These are phyloP conservation scores for Aristolochia contorta DNA, from an alignment of 164 flowering plant species.

Conservation along the genomic window DNA sequence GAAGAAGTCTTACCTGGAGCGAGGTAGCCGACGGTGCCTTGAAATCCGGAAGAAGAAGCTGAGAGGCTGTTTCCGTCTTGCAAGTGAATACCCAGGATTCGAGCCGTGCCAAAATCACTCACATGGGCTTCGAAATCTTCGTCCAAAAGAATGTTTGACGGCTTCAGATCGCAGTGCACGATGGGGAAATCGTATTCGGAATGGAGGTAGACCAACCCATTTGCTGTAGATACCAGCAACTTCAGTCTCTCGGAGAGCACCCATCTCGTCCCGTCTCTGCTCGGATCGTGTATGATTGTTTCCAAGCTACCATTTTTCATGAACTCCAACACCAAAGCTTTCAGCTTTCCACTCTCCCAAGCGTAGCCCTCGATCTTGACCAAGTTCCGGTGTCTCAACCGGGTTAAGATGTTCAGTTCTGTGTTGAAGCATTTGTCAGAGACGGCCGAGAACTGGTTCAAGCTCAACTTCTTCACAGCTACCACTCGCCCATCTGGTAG, in stretches of 20 bases:
- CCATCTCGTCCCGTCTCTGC: constrained; percentile 33
- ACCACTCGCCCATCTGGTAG: constrained; percentile 37
- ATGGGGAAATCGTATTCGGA: constrained; percentile 56
- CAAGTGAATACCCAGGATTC: constrained; percentile 56
- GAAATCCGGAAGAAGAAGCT: constrained; percentile 48
- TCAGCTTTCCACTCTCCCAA: constrained; percentile 67
- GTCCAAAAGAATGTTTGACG: constrained; percentile 70
- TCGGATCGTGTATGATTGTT: constrained; percentile 40
- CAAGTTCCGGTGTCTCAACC: constrained; percentile 59
- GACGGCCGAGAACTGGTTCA: constrained; percentile 38
- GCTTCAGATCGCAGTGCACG: constrained; percentile 81
- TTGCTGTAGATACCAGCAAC: constrained; percentile 42
- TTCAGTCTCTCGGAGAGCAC: constrained; percentile 41
- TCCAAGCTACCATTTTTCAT: constrained; percentile 85
- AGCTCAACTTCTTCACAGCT: constrained; percentile 59
- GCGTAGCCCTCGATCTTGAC: constrained; percentile 74
- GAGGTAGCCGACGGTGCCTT: constrained; percentile 87
- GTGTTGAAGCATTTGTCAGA: constrained; percentile 57
- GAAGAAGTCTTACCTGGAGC: constrained; percentile 98
- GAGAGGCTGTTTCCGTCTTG: constrained; percentile 32
- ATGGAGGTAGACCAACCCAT: constrained; percentile 64
- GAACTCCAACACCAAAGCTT: constrained; percentile 63
- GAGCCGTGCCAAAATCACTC: constrained; percentile 85
- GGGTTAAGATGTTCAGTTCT: constrained; percentile 50
- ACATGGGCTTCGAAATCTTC: constrained; percentile 58